Percentiles rank a stretch among this genome's conserved stretches.
phyloP scores from a whole-genome alignment of 2,329 filamentous ascomycete species.

The Cladosporium colombiae region DNA sequence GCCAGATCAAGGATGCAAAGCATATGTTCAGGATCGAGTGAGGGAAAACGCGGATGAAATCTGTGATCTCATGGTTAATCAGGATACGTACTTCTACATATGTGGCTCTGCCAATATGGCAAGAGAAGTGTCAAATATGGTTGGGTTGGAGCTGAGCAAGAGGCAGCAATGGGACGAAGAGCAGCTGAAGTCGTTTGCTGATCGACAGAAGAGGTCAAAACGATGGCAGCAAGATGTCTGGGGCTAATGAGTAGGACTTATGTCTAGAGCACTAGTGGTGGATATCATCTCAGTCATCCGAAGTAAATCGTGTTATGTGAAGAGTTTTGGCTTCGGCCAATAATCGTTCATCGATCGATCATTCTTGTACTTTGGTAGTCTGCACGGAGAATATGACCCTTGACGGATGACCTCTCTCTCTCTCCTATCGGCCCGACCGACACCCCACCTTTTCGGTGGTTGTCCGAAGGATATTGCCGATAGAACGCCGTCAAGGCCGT shows the following conservation, averaged over 20 bases:
- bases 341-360: neutral
- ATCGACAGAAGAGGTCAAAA: conserved; percentile 29
- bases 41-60: conserved; percentile 36
- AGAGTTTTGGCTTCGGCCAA: neutral
- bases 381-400: neutral
- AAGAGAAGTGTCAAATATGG: conserved; percentile 31
- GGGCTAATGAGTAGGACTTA: conserved; percentile 21
- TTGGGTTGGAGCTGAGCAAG: conserved; percentile 21
- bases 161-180: conserved; percentile 24
- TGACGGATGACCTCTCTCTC: neutral
- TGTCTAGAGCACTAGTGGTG: neutral
- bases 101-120: conserved; percentile 47
- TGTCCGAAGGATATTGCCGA: neutral
- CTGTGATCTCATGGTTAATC: conserved; percentile 34
- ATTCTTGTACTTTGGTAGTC: neutral
- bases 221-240: conserved; percentile 33
- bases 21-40: conserved; percentile 45
- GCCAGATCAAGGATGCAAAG: conserved; percentile 26
- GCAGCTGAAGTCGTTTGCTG: conserved; percentile 24
- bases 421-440: neutral
- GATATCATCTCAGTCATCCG: neutral
- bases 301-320: neutral
- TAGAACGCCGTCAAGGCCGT: neutral
- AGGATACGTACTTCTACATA: conserved; percentile 45
- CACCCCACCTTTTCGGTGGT: neutral